Evolutionary conservation across 2,329 filamentous ascomycete species (phyloP).

Genomic region (Venturia aucupariae): DNA sequence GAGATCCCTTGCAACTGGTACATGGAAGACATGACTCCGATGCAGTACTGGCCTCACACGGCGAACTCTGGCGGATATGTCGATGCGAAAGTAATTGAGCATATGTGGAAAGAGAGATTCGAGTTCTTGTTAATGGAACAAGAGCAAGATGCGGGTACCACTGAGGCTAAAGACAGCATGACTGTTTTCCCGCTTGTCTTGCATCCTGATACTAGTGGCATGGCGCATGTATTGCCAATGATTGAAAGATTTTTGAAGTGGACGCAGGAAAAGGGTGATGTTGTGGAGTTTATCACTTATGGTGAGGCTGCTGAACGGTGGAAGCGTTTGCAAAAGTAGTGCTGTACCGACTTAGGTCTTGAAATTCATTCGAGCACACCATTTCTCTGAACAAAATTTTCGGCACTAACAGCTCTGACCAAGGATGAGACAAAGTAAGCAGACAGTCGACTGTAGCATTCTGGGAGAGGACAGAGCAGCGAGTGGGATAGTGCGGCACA

Average conservation of each 20-base stretch:
- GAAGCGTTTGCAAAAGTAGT: conserved; percentile 21
- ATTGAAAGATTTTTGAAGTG: conserved; percentile 43
- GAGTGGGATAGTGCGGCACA: too few species aligned
- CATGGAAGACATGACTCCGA: conserved; percentile 42
- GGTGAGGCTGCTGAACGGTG: conserved; percentile 35
- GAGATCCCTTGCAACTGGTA: conserved; percentile 45
- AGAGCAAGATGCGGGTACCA: conserved; percentile 20
- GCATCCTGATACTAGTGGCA: conserved; percentile 51
- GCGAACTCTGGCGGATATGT: conserved; percentile 51
- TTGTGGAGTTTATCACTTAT: conserved; percentile 39
- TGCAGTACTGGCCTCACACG: conserved; percentile 38
- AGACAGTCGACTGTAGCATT: too few species aligned
- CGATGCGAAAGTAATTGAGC: conserved; percentile 46
- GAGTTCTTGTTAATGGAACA: conserved; percentile 40
- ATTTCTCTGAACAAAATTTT: too few species aligned
- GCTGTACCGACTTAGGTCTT: too few species aligned
- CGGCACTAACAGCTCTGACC: too few species aligned
- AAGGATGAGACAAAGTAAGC: too few species aligned
- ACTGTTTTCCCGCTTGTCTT: conserved; percentile 44
- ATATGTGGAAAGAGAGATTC: conserved; percentile 53
- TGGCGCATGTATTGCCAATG: conserved; percentile 54
- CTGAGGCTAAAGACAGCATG: conserved; percentile 22
- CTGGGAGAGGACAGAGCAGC: too few species aligned
- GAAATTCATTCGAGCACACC: too few species aligned
- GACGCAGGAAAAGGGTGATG: conserved; percentile 37